Evolutionary conservation across 805 yeast genomes (phyloP).

Genomic region (Cyberlindnera sargentensis): DNA sequence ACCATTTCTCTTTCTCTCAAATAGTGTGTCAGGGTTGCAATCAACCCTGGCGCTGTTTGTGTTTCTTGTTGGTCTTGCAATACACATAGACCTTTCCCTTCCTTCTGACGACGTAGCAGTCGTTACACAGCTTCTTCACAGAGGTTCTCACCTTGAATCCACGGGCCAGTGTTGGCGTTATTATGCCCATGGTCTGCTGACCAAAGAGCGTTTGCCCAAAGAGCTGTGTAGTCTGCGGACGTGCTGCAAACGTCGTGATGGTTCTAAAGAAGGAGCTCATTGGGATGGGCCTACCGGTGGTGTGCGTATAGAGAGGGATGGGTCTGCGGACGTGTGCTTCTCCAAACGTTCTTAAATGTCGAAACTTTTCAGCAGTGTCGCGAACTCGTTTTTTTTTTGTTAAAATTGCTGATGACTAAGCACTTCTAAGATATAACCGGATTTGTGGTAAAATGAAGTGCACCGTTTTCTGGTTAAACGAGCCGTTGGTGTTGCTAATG

Average conservation of each 20-base stretch:
- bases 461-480: too few relatives aligned
- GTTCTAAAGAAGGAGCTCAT: constrained; percentile 13
- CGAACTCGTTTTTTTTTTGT: too few relatives aligned
- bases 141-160: constrained; percentile 90
- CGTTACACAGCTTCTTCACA: constrained; percentile 87
- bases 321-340: too few relatives aligned
- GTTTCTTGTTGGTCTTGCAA: constrained; percentile 89
- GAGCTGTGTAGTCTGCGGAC: constrained; percentile 14
- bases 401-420: too few relatives aligned
- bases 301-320: too few relatives aligned
- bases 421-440: too few relatives aligned
- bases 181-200: constrained; percentile 13
- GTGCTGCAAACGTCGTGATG: constrained; percentile 10
- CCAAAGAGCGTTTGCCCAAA: constrained; percentile 10
- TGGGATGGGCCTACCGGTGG: neutral
- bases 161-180: constrained; percentile 36
- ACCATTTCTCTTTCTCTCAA: neutral
- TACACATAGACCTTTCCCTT: constrained; percentile 91
- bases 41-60: constrained; percentile 86
- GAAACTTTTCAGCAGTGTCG: too few relatives aligned
- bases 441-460: too few relatives aligned
- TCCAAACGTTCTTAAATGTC: too few relatives aligned
- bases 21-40: neutral
- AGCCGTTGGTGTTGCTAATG: too few relatives aligned
- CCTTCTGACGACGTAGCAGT: constrained; percentile 84